A percentile compares a stretch with the other conserved stretches of the same genome.
These are phyloP conservation scores for Rhododendron molle DNA, from an alignment of 148 eudicot genomes.

Conservation along the genomic window DNA sequence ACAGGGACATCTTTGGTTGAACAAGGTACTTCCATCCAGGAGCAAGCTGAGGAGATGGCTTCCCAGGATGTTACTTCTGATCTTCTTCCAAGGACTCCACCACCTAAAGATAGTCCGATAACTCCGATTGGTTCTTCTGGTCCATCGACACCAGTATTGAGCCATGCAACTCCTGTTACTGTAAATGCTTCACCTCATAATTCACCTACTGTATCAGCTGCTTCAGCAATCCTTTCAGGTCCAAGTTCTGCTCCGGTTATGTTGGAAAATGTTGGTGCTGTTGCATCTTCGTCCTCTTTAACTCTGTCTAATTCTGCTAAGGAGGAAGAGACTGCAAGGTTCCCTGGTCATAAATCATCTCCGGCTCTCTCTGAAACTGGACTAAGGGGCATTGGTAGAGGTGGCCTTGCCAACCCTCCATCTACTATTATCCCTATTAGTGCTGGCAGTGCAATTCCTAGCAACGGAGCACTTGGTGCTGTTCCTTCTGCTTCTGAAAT, in stretches of 20 bases:
- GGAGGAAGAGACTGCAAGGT: slow-evolving; percentile 59
- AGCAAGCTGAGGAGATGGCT: slow-evolving; percentile 61
- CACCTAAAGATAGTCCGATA: slow-evolving; percentile 48
- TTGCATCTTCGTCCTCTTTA: slow-evolving; percentile 43
- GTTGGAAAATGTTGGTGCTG: slow-evolving; percentile 36
- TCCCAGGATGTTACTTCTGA: slow-evolving; percentile 60
- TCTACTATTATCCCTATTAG: slow-evolving; percentile 39
- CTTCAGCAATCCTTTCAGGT: slow-evolving; percentile 38
- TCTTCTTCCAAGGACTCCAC: slow-evolving; percentile 61
- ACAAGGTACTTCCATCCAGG: slow-evolving; percentile 47
- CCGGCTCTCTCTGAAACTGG: slow-evolving; percentile 60
- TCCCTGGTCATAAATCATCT: slow-evolving; percentile 67
- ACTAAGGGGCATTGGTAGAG: slow-evolving; percentile 58
- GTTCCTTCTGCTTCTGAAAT: slow-evolving; percentile 65
- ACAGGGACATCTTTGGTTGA: slow-evolving; percentile 42
- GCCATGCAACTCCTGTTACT: slow-evolving; percentile 32
- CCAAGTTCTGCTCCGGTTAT: slow-evolving; percentile 33
- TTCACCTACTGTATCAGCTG: slow-evolving; percentile 30
- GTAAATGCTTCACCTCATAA: slow-evolving; percentile 28
- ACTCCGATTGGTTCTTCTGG: slow-evolving; percentile 41
- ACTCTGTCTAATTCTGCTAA: slow-evolving; percentile 43
- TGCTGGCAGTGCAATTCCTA: slow-evolving; percentile 50
- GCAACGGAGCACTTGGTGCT: slow-evolving; percentile 47
- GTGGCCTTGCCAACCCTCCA: slow-evolving; percentile 52
- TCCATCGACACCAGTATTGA: slow-evolving; percentile 50